A percentile compares a stretch with the other conserved stretches of the same genome.
Evolutionary conservation across 2,329 filamentous ascomycete genomes (phyloP).

Genomic region (Fusarium oxysporum): DNA sequence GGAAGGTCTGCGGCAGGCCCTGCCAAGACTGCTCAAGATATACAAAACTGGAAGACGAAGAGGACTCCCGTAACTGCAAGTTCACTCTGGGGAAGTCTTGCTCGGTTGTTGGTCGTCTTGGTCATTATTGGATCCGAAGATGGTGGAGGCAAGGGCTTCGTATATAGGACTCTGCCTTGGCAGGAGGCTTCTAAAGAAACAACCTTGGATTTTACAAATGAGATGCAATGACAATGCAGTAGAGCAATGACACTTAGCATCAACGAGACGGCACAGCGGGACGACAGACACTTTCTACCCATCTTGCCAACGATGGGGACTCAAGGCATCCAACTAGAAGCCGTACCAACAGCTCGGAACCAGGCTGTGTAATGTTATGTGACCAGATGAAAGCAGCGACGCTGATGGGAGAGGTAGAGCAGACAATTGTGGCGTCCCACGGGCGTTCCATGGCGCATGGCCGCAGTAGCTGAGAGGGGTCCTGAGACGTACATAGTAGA

Average conservation of each 20-base stretch:
- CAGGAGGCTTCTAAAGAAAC: background rate
- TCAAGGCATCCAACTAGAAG: constrained; percentile 32
- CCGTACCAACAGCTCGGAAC: constrained; percentile 29
- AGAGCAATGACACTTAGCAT: background rate
- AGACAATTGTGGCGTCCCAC: constrained; percentile 28
- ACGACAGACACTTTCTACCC: constrained; percentile 24
- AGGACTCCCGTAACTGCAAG: background rate
- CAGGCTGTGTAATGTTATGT: constrained; percentile 20
- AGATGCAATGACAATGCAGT: background rate
- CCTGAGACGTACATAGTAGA: constrained; percentile 4
- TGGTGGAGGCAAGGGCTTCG: background rate
- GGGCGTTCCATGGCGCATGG: constrained; percentile 19
- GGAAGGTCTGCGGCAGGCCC: background rate
- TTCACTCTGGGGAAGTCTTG: background rate
- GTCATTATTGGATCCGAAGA: background rate
- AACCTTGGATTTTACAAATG: background rate
- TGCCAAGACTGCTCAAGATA: background rate
- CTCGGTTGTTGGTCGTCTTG: background rate
- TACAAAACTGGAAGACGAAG: background rate
- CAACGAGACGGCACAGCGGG: background rate
- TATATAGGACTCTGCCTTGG: background rate
- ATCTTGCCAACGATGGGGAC: constrained; percentile 4
- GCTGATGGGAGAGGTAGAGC: constrained; percentile 7
- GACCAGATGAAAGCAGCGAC: constrained; percentile 16
- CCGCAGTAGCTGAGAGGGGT: constrained; percentile 12